Evolutionary conservation across 176 grass and related monocot genomes (phyloP), one percentile per base, ranked within the genome.

Genomic region (Eleusine coracana): DNA sequence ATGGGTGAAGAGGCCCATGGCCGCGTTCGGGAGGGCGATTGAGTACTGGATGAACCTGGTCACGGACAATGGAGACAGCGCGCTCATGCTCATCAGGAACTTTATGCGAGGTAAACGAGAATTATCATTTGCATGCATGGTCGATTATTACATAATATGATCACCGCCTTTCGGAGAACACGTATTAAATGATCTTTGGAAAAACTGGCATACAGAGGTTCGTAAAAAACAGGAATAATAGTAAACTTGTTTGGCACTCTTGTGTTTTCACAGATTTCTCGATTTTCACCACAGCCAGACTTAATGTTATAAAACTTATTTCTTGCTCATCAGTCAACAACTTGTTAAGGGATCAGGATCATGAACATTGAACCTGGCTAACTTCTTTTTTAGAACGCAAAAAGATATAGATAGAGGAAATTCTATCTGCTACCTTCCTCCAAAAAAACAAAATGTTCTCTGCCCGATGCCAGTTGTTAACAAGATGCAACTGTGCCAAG

Each of bases 41-140:
- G 92, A 94, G 87, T 68, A 75, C 86, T 90, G 92, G 92, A 88
- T 94, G 89, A 97, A 97, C 87, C 10, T 97, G 64, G 11, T 94
- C 71, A 62, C 21, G 4, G 80, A 83, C 3, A 94, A 97, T 23
- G 87, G 77, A 44, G 80, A 85, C 20, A 65, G 89, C 27, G 71
- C 90, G 18, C 0, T 75, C 16, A 39, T 11, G 3, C 87, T 97
- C 68, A 8, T 92, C 31, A 74, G 5, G 11, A 97, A 82, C 21
- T 38, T 70, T 10, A 29, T 92, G 39, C 59, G 5, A 79, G 89
- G 94, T 97, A 52, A 52, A 52, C 3, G 1, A 46, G 8, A 1
- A 46, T 46, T 52, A 52, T 52, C 50, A 58, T 21, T 58, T 0
- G 54, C 54, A 5, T 60, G 58, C 58, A 31, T 48, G n/a, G 6